These are phyloP conservation scores for Russula virescens DNA, from an alignment of 768 basidiomycete genomes.

Conservation along the genomic window DNA sequence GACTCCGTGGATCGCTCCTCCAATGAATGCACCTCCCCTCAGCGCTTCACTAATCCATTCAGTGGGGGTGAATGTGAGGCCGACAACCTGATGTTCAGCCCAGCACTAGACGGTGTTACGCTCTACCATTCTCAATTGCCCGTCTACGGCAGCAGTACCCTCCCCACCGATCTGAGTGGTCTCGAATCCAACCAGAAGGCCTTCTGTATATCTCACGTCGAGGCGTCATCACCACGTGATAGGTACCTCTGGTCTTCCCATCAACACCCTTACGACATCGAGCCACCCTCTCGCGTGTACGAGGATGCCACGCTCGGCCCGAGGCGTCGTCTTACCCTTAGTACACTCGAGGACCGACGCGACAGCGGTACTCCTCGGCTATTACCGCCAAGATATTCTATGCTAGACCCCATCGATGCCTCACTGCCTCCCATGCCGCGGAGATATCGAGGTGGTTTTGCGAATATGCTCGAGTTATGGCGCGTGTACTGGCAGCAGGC, in stretches of 20 bases:
- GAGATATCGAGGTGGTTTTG: constrained; percentile 21
- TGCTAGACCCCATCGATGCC: constrained; percentile 8
- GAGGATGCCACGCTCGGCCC: constrained; percentile 13
- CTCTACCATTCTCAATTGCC: constrained; percentile 6
- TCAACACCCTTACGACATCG: constrained; percentile 57
- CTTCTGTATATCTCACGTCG: background rate
- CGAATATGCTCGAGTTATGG: constrained; percentile 21
- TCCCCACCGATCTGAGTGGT: background rate
- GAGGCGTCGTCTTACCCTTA: constrained; percentile 33
- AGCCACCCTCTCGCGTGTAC: constrained; percentile 44
- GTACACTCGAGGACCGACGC: constrained; percentile 26
- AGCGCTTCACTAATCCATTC: constrained; percentile 20
- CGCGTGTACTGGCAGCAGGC: constrained; percentile 18
- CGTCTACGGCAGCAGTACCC: constrained; percentile 11
- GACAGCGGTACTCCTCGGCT: constrained; percentile 10
- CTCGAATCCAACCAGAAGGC: background rate
- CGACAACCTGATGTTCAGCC: background rate
- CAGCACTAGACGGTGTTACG: constrained; percentile 11
- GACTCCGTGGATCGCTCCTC: background rate
- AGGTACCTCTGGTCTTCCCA: constrained; percentile 50
- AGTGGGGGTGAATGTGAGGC: background rate
- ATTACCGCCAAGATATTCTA: constrained; percentile 11
- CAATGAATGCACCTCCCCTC: constrained; percentile 5
- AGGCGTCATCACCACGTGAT: constrained; percentile 21
- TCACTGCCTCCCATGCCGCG: constrained; percentile 7